These are phyloP conservation scores for Coprinopsis cinerea DNA, from an alignment of 768 basidiomycete species.

Conservation along the genomic window DNA sequence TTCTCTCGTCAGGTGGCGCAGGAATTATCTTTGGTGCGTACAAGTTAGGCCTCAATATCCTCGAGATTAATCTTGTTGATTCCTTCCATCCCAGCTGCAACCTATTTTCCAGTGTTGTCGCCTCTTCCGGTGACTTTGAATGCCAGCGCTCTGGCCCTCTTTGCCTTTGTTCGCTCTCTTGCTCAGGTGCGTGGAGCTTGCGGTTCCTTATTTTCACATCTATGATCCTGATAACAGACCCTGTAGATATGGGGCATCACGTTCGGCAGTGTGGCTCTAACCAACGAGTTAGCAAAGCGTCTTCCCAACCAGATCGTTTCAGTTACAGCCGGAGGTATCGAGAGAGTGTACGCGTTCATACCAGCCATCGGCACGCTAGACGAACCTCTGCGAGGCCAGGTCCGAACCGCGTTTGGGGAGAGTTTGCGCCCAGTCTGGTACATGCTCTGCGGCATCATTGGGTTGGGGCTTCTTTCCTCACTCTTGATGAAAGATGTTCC, in stretches of 20 bases:
- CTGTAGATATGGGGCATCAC: constrained; percentile 45
- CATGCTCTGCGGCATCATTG: constrained; percentile 34
- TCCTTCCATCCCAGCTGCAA: neutral
- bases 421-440: constrained; percentile 38
- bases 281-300: constrained; percentile 38
- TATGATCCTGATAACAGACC: neutral
- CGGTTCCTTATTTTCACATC: too few relatives aligned
- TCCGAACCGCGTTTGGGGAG: constrained; percentile 36
- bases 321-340: constrained; percentile 28
- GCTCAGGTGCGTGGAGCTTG: constrained; percentile 21
- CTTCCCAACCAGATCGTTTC: constrained; percentile 36
- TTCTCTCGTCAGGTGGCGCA: constrained; percentile 18
- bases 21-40: constrained; percentile 20
- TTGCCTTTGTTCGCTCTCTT: constrained; percentile 32
- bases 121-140: constrained; percentile 33
- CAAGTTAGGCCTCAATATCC: neutral
- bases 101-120: constrained; percentile 41
- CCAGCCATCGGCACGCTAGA: constrained; percentile 31
- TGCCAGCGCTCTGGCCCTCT: constrained; percentile 40
- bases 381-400: constrained; percentile 25
- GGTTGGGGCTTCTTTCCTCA: constrained; percentile 28
- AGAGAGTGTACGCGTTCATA: constrained; percentile 39
- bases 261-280: constrained; percentile 43
- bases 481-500: constrained; percentile 29
- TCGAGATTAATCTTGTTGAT: neutral